Base-by-base conservation (phyloP, 2,329 filamentous ascomycete species). In the Fusarium nygamai region DNA sequence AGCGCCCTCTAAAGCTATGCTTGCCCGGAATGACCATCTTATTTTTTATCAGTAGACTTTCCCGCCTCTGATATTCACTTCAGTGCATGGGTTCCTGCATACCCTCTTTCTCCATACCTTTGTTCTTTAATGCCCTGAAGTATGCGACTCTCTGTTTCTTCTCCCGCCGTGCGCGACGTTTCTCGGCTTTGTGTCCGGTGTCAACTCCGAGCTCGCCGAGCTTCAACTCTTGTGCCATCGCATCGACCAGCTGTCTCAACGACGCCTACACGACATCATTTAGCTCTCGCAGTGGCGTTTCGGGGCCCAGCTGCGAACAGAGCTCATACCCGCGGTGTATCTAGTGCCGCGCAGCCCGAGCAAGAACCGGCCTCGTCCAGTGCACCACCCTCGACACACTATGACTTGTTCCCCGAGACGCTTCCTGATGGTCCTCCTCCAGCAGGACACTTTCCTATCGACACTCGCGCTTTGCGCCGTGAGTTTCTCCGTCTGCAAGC, bases 401-500 rank as follows among this genome's bases (percentile, higher is more conserved):
- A 98, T 88, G 90, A 92, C 64, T 90, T 98, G 84, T 99, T 99
- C 86, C 95, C 95, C 3, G 81, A 88, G 38, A 93, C 95, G 7
- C 88, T 98, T 8, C 90, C 95, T 1, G 61, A 82, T 3, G 96
- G 96, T 5, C 93, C 94, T 2, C 96, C 96, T 0, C 96, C 96
- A 0, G 62, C 80, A 0, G 92, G 95, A 0, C 88, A 91, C 67
- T 99, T 98, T 87, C 83, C 86, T 20, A 90, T 98, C 79, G 88
- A 97, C 81, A 81, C 89, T 19, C 86, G 88, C 65, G 86, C 89
- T 22, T 89, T 98, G 27, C 93, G 94, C 57, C 89, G 90, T 74
- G 96, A 99, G 81, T 98, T 97, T 84, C 90, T 98, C 20, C 89
- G 90, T 69, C 89, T 98, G 2, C 96, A 99, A 84, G 89, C 91